These are phyloP conservation scores for Psilocybe cyanescens DNA, from an alignment of 768 basidiomycete genomes.

Conservation along the genomic window DNA sequence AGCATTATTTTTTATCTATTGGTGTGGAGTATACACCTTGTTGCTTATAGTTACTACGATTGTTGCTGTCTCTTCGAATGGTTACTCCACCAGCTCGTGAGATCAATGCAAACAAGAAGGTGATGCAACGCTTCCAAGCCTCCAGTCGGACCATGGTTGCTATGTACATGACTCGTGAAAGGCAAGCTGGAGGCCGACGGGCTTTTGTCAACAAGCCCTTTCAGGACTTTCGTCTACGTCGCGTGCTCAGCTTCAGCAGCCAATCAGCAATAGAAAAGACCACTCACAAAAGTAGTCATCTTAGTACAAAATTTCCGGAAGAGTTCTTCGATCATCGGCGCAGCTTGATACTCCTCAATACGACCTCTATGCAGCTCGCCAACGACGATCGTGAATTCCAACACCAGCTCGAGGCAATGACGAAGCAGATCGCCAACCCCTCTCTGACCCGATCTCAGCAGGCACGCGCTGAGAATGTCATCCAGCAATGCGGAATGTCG, in stretches of 20 bases:
- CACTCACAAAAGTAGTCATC: slow-evolving; percentile 61
- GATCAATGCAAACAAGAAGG: slow-evolving; percentile 55
- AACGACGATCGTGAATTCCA: slow-evolving; percentile 69
- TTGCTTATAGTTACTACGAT: not conserved
- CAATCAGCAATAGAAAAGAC: not conserved
- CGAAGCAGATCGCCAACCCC: slow-evolving; percentile 67
- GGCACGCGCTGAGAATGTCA: slow-evolving; percentile 75
- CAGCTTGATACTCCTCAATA: slow-evolving; percentile 69
- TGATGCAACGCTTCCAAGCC: slow-evolving; percentile 59
- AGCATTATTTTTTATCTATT: not conserved
- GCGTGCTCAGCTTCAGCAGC: slow-evolving; percentile 1
- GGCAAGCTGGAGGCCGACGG: slow-evolving; percentile 28
- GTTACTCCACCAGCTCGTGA: slow-evolving; percentile 61
- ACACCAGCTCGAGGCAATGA: slow-evolving; percentile 61
- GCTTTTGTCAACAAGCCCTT: slow-evolving; percentile 58
- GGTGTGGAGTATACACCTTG: not conserved
- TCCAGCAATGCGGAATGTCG: slow-evolving; percentile 73
- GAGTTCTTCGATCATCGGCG: slow-evolving; percentile 55
- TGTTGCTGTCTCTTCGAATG: not conserved
- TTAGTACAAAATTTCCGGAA: slow-evolving; percentile 56
- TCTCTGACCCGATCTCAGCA: slow-evolving; percentile 70
- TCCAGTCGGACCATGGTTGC: slow-evolving; percentile 43
- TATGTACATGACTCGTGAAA: slow-evolving; percentile 27
- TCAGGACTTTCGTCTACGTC: slow-evolving; percentile 57
- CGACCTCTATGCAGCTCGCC: slow-evolving; percentile 59